Evolutionary conservation across 2,329 filamentous ascomycete genomes (phyloP).

Genomic region (Botrytis fragariae): DNA sequence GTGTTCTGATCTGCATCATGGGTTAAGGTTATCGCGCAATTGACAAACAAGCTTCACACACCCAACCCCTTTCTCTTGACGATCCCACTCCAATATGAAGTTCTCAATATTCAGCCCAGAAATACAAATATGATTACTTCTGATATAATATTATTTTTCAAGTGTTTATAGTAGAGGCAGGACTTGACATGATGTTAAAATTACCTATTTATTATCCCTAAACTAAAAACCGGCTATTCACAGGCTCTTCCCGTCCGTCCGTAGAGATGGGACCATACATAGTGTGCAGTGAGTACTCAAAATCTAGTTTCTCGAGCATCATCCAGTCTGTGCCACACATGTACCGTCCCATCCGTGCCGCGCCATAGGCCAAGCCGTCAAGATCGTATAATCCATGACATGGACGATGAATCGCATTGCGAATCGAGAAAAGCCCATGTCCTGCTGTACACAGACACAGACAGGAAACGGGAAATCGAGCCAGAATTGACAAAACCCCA

Average conservation of each 20-base stretch:
- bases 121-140: background rate
- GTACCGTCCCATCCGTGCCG: background rate
- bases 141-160: background rate
- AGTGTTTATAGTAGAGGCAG: background rate
- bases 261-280: background rate
- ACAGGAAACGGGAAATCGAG: background rate
- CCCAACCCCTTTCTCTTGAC: background rate
- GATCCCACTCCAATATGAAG: background rate
- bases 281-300: background rate
- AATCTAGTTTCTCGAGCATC: background rate
- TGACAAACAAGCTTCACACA: background rate
- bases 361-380: background rate
- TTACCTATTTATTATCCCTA: background rate
- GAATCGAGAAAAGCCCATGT: background rate
- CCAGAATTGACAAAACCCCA: background rate
- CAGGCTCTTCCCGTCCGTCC: background rate
- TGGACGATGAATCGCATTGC: background rate
- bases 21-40: slow-evolving; percentile 6
- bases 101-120: background rate
- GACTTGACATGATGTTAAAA: background rate
- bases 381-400: background rate
- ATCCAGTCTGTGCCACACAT: background rate
- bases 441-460: background rate
- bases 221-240: background rate
- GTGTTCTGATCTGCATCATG: slow-evolving; percentile 4